Conservation (phyloP, 345 rosid species). For the Salix brachista region DNA sequence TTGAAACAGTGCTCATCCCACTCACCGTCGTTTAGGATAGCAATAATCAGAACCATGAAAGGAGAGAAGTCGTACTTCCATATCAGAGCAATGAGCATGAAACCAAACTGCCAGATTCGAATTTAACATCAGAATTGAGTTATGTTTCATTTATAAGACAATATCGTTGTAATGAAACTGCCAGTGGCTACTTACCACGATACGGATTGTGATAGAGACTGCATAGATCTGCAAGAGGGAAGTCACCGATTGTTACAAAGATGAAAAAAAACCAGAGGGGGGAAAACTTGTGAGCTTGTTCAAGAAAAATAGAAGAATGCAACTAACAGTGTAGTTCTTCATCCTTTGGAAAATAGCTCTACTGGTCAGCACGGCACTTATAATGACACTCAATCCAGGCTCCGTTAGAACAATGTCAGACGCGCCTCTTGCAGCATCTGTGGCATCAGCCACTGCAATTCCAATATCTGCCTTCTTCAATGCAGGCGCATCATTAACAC, state of each 20-base stretch:
- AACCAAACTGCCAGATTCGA: conserved; percentile 24
- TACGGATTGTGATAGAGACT: conserved; percentile 35
- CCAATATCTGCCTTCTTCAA: conserved; percentile 35
- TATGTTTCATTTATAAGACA: not conserved
- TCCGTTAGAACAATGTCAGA: conserved; percentile 31
- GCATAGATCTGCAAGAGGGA: conserved; percentile 25
- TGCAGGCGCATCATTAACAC: conserved; percentile 36
- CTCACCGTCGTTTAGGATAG: conserved; percentile 32
- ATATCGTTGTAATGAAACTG: not conserved
- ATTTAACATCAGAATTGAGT: not conserved
- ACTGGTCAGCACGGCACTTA: conserved; percentile 33
- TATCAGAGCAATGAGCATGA: conserved; percentile 30
- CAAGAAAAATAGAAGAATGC: not conserved
- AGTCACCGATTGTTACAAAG: not conserved
- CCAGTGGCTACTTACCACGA: conserved; percentile 17
- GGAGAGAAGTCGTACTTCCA: conserved; percentile 33
- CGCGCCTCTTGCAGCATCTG: conserved; percentile 34
- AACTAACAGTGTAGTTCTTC: conserved; percentile 34
- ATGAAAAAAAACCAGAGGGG: not conserved
- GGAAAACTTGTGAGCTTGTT: not conserved
- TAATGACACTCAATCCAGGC: conserved; percentile 34
- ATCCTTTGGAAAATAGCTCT: conserved; percentile 34
- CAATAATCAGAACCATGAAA: conserved; percentile 36
- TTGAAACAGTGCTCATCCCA: not conserved
- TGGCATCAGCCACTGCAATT: conserved; percentile 32